Evolutionary conservation across 2,329 filamentous ascomycete genomes (phyloP).

Genomic region (Trichoderma simmonsii): DNA sequence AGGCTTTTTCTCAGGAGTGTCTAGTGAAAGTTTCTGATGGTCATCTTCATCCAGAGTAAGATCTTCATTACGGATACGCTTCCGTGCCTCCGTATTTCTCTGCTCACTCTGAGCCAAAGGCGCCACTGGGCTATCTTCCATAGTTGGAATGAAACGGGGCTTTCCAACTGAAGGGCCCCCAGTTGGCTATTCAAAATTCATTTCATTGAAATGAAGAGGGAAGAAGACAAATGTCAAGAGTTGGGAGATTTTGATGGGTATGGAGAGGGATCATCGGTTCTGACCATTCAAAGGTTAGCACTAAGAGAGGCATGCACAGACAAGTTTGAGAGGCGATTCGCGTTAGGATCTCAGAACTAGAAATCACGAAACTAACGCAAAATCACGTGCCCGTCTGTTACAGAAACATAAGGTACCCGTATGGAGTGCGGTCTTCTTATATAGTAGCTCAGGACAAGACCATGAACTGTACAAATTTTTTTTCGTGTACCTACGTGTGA

Average conservation of each 20-base stretch:
- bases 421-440: not conserved
- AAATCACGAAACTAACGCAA: slow-evolving; percentile 35
- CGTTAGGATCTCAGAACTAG: not conserved
- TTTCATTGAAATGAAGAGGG: not conserved
- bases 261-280: not conserved
- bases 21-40: not conserved
- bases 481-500: not conserved
- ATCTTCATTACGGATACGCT: not conserved
- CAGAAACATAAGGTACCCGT: not conserved
- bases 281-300: not conserved
- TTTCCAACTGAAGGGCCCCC: not conserved
- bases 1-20: not conserved
- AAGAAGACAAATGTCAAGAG: not conserved
- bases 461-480: not conserved
- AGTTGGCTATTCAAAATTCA: not conserved
- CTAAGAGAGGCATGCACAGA: not conserved
- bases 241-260: not conserved
- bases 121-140: not conserved
- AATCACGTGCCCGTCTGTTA: slow-evolving; percentile 33
- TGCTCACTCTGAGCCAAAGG: not conserved
- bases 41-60: not conserved
- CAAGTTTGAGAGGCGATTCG: not conserved
- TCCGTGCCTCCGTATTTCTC: not conserved
- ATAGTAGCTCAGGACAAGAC: not conserved
- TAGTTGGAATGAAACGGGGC: not conserved